Base-by-base conservation (phyloP, 148 eudicot genomes). In the Simmondsia chinensis region DNA sequence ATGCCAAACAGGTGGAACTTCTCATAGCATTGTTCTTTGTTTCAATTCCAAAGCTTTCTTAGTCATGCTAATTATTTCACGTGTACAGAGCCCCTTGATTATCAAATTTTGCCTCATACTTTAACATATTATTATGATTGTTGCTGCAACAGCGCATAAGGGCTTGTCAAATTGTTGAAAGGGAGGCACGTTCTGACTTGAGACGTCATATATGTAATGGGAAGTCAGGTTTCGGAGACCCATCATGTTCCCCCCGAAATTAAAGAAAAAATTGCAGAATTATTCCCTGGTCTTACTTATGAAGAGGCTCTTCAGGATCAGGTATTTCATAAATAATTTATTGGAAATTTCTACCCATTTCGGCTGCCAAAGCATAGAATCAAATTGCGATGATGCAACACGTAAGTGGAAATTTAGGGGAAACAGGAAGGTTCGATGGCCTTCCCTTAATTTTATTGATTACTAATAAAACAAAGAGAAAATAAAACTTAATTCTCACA, bases 261-360 rank as follows among this genome's bases (percentile, higher is more conserved):
- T 47, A 60, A 63, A 15, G 71, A 64, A 33, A 53, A 83, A 42
- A 39, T 68, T 33, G 66, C 58, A 28, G 87, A 73, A 12, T 43
- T 82, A 39, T 86, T 65, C 25, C 82, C 83, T 38, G 87, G 71
- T 41, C 75, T 82, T 44, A 61, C 73, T 52, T 33, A 54, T 44
- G 93, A 86, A 59, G 96, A 82, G 56, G 63, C 80, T 56, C 74
- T 78, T 54, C 64, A 75, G 20, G 74, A 79, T 48, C 93, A 86
- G 96, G 96, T 86, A 59, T 17, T 0, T 27, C 33, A 28, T 9
- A 4, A 22, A 26, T 26, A 36, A 11, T 46, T 28, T 14, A 34
- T 3, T 7, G 9, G 35, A 15, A 12, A 16, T 16, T 4, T 4
- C n/a, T n/a, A n/a, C n/a, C n/a, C n/a, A n/a, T n/a, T n/a, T n/a